A percentile compares a stretch with the other conserved stretches of the same genome.
Evolutionary conservation across 2,329 filamentous ascomycete genomes (phyloP).

Genomic region (Hymenoscyphus scutula): DNA sequence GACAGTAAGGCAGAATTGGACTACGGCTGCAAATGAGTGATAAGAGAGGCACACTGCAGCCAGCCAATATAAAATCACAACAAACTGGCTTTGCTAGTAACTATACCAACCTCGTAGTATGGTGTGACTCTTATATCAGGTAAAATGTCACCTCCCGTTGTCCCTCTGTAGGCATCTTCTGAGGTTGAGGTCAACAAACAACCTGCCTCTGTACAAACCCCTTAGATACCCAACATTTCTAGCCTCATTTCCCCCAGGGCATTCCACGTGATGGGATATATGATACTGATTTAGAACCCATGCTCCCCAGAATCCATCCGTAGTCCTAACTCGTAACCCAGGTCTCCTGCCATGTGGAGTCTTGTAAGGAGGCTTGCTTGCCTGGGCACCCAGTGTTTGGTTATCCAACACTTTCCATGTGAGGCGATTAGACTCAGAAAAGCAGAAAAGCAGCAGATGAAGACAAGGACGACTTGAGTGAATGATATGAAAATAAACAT

Average conservation of each 20-base stretch:
- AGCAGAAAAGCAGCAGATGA: not conserved
- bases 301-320: not conserved
- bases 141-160: not conserved
- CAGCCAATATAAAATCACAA: slow-evolving; percentile 4
- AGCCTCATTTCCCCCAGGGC: no score
- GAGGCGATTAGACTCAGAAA: not conserved
- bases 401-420: slow-evolving; percentile 3
- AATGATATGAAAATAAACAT: no score
- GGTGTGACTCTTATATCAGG: not conserved
- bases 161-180: not conserved
- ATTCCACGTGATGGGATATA: not conserved
- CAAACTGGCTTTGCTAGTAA: not conserved
- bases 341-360: not conserved
- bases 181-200: no score
- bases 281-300: not conserved
- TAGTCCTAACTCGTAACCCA: no score
- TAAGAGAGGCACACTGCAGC: slow-evolving; percentile 2
- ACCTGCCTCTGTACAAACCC: no score
- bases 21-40: slow-evolving; percentile 9
- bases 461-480: no score
- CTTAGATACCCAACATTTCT: no score
- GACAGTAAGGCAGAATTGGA: slow-evolving; percentile 26
- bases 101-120: not conserved
- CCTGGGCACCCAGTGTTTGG: not conserved
- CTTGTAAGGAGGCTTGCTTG: not conserved